Percentiles rank a stretch among this genome's conserved stretches.
These are phyloP conservation scores for Prunus mume DNA, from an alignment of 306 rosid genomes.

Conservation along the genomic window DNA sequence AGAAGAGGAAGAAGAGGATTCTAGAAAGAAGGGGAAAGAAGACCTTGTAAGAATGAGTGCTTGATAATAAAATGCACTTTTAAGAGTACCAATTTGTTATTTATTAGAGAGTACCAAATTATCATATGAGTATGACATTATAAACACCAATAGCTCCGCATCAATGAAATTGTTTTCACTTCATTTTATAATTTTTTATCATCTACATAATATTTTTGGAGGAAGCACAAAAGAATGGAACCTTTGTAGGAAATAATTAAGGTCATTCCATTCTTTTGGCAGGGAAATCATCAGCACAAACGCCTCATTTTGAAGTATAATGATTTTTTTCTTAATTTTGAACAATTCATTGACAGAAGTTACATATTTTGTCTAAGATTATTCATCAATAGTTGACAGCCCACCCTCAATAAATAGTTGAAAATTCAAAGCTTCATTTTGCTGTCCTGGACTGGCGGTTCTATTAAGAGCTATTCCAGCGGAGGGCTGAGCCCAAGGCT, in stretches of 20 bases:
- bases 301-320: not conserved
- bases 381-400: slow-evolving; percentile 74
- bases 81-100: no score
- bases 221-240: slow-evolving; percentile 20
- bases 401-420: slow-evolving; percentile 59
- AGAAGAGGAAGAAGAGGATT: no score
- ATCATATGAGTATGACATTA: no score
- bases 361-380: slow-evolving; percentile 44
- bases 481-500: no score
- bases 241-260: slow-evolving; percentile 23
- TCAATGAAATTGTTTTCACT: no score
- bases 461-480: no score
- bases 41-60: no score
- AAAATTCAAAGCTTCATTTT: slow-evolving; percentile 36
- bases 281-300: slow-evolving; percentile 1
- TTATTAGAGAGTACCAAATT: no score
- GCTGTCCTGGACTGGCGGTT: slow-evolving; percentile 48
- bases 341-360: not conserved
- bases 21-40: no score
- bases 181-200: no score
- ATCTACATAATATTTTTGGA: slow-evolving; percentile 1
- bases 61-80: no score
- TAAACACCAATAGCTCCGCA: no score
- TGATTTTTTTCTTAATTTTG: slow-evolving; percentile 17
- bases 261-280: slow-evolving; percentile 25